Evolutionary conservation across 345 rosid genomes (phyloP).

Genomic region (Acer yangbiense): DNA sequence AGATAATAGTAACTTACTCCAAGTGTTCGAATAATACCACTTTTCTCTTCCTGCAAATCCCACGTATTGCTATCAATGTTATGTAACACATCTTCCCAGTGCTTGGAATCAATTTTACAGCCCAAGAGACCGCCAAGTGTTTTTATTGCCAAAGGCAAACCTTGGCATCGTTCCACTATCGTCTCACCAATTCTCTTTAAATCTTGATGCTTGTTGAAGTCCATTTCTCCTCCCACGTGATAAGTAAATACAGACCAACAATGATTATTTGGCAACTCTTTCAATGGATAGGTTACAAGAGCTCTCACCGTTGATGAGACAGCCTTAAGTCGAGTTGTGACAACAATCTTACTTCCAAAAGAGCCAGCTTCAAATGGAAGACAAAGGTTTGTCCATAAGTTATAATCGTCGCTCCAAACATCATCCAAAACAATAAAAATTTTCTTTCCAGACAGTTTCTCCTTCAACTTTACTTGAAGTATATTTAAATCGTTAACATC

Average conservation of each 20-base stretch:
- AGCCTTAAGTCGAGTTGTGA: constrained; percentile 15
- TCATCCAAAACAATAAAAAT: constrained; percentile 32
- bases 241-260: neutral
- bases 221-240: no score
- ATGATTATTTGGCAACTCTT: neutral
- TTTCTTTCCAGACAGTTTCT: neutral
- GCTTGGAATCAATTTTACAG: no score
- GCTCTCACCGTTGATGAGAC: neutral
- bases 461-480: constrained; percentile 14
- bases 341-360: constrained; percentile 7
- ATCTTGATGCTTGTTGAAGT: no score
- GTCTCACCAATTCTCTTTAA: neutral
- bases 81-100: neutral
- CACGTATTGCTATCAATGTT: neutral
- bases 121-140: neutral
- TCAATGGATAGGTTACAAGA: accelerated
- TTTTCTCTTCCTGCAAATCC: neutral
- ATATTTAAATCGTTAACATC: neutral
- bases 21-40: neutral
- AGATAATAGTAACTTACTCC: neutral
- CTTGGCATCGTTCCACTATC: neutral
- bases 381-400: neutral
- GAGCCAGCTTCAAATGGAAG: neutral
- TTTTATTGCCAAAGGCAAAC: neutral
- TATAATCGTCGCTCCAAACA: constrained; percentile 15